Evolutionary conservation across 2,329 filamentous ascomycete species (phyloP).

Genomic region (Botrytis porri): DNA sequence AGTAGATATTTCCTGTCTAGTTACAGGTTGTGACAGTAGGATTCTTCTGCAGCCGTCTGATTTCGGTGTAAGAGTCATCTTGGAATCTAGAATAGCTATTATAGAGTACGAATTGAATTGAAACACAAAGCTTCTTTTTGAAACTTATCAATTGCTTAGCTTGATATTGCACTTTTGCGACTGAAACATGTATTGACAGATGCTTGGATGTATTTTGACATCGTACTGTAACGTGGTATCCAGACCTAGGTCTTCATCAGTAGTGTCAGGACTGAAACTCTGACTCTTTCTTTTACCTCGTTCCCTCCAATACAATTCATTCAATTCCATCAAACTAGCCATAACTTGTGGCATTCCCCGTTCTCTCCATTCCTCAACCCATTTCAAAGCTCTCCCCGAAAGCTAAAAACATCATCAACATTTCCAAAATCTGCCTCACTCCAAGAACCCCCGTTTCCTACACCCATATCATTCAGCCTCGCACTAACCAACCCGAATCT

Average conservation of each 20-base stretch:
- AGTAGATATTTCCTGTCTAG: neutral
- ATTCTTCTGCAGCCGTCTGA: neutral
- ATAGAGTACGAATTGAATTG: neutral
- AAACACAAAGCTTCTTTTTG: constrained; percentile 2
- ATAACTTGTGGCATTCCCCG: neutral
- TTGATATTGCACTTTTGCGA: neutral
- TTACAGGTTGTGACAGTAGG: neutral
- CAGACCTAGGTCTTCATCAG: neutral
- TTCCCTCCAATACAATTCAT: neutral
- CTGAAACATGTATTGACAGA: neutral
- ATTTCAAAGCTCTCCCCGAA: neutral
- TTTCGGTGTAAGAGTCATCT: constrained; percentile 7
- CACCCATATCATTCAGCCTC: constrained; percentile 4
- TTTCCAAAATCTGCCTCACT: neutral
- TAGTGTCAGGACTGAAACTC: neutral
- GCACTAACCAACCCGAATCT: constrained; percentile 2
- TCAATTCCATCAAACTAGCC: neutral
- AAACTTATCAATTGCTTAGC: neutral
- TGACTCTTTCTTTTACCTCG: neutral
- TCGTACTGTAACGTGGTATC: neutral
- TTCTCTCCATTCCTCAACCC: neutral
- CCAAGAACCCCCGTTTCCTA: neutral
- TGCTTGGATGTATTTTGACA: neutral
- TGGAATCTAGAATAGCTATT: neutral
- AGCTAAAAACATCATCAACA: neutral